Evolutionary conservation across 352 stramenopile genomes (phyloP), one percentile per base, ranked within the genome.

Genomic region (Phytophthora ramorum): DNA sequence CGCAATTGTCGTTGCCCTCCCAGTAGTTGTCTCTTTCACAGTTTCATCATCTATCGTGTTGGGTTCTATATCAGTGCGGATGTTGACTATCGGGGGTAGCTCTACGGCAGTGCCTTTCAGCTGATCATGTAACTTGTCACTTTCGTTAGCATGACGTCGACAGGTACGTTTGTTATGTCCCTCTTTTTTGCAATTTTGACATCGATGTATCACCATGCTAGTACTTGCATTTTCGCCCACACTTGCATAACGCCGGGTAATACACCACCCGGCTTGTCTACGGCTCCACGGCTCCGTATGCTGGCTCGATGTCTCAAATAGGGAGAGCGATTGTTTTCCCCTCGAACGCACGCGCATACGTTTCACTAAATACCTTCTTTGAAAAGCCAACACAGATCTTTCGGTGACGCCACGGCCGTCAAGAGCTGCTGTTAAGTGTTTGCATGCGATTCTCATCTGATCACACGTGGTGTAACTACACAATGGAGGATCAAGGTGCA

Each of bases 381-480:
- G 37, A 44, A 44, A 44, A 17, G 17, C n/a, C 37, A 44, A 22
- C 16, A 44, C 37, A 44, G 37, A 44, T 44, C 37, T 44, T 6
- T n/a, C n/a, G 14, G 22, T 20, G 2, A 44, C 14, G 16, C 14
- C 37, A 44, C 37, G 37, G 10, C 10, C 14, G 14, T 44, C 37
- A 12, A 44, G 37, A 22, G 37, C 14, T 44, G 37, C 37, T 17
- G 17, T 22, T 20, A 44, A 22, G 13, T 43, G 14, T 44, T 16
- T n/a, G 37, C n/a, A 44, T 44, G 37, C 37, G 17, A 44, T 44
- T 44, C 17, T 20, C 37, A 44, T 44, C n/a, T 43, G 37, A 43
- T 43, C 37, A 17, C 20, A 19, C 13, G 37, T 44, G 37, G 12
- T 44, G 3, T 6, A 20, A 44, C 3, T 44, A 7, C 37, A 44